These are phyloP conservation scores for Capronia coronata DNA, from an alignment of 2,329 filamentous ascomycete genomes.

Conservation along the genomic window DNA sequence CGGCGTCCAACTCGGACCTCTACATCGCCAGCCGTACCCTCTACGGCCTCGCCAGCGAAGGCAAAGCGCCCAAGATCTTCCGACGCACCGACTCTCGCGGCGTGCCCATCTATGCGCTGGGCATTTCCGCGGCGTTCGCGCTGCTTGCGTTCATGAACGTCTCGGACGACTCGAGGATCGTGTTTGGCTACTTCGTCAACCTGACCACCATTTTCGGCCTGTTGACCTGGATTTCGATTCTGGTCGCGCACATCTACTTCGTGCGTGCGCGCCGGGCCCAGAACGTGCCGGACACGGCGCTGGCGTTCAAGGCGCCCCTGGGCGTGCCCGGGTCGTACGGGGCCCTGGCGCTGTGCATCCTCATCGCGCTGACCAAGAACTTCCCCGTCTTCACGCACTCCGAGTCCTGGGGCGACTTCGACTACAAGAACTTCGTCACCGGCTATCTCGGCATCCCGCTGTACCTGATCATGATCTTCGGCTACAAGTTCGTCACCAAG, in stretches of 20 bases:
- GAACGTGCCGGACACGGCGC: slow-evolving; percentile 47
- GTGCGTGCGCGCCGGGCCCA: slow-evolving; percentile 58
- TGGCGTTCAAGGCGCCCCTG: slow-evolving; percentile 64
- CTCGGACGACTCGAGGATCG: slow-evolving; percentile 48
- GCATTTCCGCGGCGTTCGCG: slow-evolving; percentile 54
- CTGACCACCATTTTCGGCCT: slow-evolving; percentile 60
- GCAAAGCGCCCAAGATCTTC: slow-evolving; percentile 66
- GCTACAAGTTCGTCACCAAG: slow-evolving; percentile 56
- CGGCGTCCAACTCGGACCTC: slow-evolving; percentile 51
- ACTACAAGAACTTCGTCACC: slow-evolving; percentile 71
- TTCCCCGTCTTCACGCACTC: slow-evolving; percentile 61
- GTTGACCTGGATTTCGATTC: slow-evolving; percentile 61
- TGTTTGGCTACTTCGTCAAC: slow-evolving; percentile 63
- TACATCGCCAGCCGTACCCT: slow-evolving; percentile 52
- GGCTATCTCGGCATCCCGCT: slow-evolving; percentile 71
- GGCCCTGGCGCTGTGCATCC: slow-evolving; percentile 61
- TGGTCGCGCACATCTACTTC: slow-evolving; percentile 62
- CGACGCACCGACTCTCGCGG: slow-evolving; percentile 64
- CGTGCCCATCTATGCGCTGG: slow-evolving; percentile 62
- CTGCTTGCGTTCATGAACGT: slow-evolving; percentile 65
- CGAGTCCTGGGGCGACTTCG: slow-evolving; percentile 49
- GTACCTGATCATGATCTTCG: slow-evolving; percentile 63
- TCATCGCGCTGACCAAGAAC: slow-evolving; percentile 78
- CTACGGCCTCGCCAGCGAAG: slow-evolving; percentile 65
- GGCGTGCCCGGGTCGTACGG: slow-evolving; percentile 63